These are phyloP conservation scores for Suhomyces yuchorum DNA, from an alignment of 1,139 yeast species.

Conservation along the genomic window DNA sequence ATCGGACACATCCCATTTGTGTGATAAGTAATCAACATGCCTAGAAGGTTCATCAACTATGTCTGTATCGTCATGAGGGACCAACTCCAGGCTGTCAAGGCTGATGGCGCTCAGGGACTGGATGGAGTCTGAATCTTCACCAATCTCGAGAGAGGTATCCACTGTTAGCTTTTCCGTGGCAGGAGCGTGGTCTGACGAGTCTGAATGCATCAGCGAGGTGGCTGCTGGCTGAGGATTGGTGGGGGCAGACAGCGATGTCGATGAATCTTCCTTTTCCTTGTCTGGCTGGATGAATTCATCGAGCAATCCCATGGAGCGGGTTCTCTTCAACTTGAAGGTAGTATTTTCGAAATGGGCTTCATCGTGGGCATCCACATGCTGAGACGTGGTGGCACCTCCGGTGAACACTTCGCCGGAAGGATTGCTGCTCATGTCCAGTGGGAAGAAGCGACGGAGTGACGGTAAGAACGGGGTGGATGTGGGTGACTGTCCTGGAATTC, in stretches of 20 bases:
- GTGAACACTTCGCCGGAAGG: slow-evolving; percentile 41
- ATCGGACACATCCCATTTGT: slow-evolving; percentile 93
- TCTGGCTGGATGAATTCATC: slow-evolving; percentile 63
- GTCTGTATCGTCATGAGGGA: slow-evolving; percentile 84
- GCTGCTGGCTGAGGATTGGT: not conserved
- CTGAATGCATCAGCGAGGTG: not conserved
- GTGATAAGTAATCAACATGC: slow-evolving; percentile 93
- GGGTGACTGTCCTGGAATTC: not conserved
- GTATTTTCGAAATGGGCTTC: slow-evolving; percentile 72
- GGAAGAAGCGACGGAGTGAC: slow-evolving; percentile 1
- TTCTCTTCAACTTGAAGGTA: slow-evolving; percentile 76
- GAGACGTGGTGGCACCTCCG: slow-evolving; percentile 56
- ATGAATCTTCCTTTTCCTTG: slow-evolving; percentile 9
- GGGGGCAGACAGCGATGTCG: not conserved
- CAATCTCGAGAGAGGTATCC: not conserved
- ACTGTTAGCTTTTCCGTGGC: slow-evolving; percentile 2
- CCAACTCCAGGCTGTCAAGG: slow-evolving; percentile 36
- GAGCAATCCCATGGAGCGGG: slow-evolving; percentile 79
- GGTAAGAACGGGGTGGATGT: not conserved
- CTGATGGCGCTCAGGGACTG: slow-evolving; percentile 2
- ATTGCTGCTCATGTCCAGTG: slow-evolving; percentile 7
- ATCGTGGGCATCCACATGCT: slow-evolving; percentile 68
- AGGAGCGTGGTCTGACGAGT: not conserved
- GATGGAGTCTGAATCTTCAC: slow-evolving; percentile 1
- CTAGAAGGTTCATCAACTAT: slow-evolving; percentile 77